These are phyloP conservation scores for Botrytis byssoidea DNA, from an alignment of 2,329 filamentous ascomycete species.

Conservation along the genomic window DNA sequence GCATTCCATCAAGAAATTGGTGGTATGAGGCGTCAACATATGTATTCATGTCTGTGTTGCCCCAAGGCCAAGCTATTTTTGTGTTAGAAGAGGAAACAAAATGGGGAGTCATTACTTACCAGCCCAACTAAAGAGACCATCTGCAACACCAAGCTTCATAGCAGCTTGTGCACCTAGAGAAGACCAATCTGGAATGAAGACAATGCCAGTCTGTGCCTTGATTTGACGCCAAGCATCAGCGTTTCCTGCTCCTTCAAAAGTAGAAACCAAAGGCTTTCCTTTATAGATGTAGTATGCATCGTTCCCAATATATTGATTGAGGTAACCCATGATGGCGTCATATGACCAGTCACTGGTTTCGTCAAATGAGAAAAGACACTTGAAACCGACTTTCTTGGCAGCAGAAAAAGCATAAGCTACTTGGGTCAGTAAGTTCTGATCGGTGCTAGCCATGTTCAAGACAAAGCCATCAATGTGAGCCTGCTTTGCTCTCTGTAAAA, in stretches of 20 bases:
- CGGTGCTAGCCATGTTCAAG: neutral
- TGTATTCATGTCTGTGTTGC: slow-evolving; percentile 26
- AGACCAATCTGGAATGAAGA: slow-evolving; percentile 14
- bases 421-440: neutral
- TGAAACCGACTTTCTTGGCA: neutral
- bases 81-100: neutral
- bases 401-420: neutral
- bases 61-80: slow-evolving; percentile 26
- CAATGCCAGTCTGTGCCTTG: neutral
- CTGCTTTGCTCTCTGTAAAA: neutral
- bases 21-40: slow-evolving; percentile 25
- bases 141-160: neutral
- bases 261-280: slow-evolving; percentile 9
- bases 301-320: neutral
- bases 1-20: slow-evolving; percentile 22
- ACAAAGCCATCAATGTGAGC: neutral
- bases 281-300: neutral
- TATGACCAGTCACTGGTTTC: neutral
- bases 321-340: neutral
- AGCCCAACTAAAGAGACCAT: slow-evolving; percentile 12
- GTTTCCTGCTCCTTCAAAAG: slow-evolving; percentile 1
- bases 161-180: slow-evolving; percentile 7
- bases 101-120: neutral
- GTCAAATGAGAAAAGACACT: slow-evolving; percentile 3
- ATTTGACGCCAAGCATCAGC: slow-evolving; percentile 1